phyloP scores from a whole-genome alignment of 2,329 filamentous ascomycete genomes.

The Penicillium verrucosum region DNA sequence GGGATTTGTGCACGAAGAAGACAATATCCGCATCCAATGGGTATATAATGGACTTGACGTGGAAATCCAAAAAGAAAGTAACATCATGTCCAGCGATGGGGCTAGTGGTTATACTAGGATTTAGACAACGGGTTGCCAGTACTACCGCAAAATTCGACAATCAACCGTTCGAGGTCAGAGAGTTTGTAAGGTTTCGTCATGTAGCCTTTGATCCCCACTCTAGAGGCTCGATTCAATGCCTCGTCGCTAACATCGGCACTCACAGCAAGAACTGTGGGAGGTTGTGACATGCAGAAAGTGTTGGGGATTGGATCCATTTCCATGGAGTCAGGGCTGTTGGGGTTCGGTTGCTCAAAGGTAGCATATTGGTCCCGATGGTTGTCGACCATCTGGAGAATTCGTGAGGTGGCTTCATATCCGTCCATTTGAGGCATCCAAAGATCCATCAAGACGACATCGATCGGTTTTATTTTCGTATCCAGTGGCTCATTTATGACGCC shows the following conservation, averaged over 20 bases:
- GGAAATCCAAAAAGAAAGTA: background rate
- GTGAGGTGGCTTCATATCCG: slow-evolving; percentile 65
- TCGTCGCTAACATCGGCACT: slow-evolving; percentile 66
- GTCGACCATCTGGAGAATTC: slow-evolving; percentile 57
- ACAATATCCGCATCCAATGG: slow-evolving; percentile 6
- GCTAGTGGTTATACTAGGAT: background rate
- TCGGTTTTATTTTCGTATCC: slow-evolving; percentile 38
- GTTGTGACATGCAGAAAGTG: slow-evolving; percentile 35
- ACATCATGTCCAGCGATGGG: background rate
- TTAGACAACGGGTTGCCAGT: slow-evolving; percentile 3
- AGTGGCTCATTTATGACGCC: slow-evolving; percentile 21
- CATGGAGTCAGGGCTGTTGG: slow-evolving; percentile 15
- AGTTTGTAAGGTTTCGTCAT: slow-evolving; percentile 67
- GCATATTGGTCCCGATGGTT: slow-evolving; percentile 29
- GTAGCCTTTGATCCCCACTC: slow-evolving; percentile 65
- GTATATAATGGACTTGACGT: slow-evolving; percentile 12
- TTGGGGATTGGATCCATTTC: slow-evolving; percentile 14
- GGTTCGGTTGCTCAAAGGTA: slow-evolving; percentile 8
- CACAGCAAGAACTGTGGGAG: slow-evolving; percentile 57
- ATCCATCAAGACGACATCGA: slow-evolving; percentile 69
- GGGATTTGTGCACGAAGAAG: background rate
- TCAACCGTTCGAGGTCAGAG: slow-evolving; percentile 59
- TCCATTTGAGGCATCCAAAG: slow-evolving; percentile 75
- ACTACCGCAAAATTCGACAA: slow-evolving; percentile 47
- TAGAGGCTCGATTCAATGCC: slow-evolving; percentile 57